Evolutionary conservation across 805 yeast species (phyloP), one percentile per base, ranked within the genome.

Genomic region (Zygoascus ofunaensis): DNA sequence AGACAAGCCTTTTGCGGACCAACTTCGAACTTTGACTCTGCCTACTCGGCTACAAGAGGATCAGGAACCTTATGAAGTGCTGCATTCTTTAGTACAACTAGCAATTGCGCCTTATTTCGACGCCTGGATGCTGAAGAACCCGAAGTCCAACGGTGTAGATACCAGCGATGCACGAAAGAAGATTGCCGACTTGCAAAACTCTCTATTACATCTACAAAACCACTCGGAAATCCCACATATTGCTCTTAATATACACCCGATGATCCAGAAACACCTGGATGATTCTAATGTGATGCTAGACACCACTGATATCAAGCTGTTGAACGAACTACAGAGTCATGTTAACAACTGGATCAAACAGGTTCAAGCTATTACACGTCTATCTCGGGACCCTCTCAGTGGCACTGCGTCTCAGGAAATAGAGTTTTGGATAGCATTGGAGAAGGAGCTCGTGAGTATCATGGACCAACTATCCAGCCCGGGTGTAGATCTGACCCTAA

Each of bases 21-120:
- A 66, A 42, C 44, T 69, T 15, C 69, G 66, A 44, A 50, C 67
- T 8, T 50, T 69, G 15, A 59, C 61, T 26, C 58, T 68, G 4
- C 72, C 48, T 3, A 12, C 42, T 24, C n/a, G 19, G 7, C 14
- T 33, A 4, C 5, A 17, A 21, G 34, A 24, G 4, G 37, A 39
- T 15, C 36, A 20, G 14, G 34, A 51, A 28, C 53, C 70, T 1
- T 72, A 72, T 46, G 82, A 80, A 39, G 67, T 70, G 22, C 55
- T 87, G n/a, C 69, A 78, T 51, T 65, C 77, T 0, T 61, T 89
- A 22, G 60, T 87, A 19, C 73, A 72, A 43, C 63, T 74, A 33
- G 94, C 87, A 1, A 66, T 87, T 19, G 69, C 77, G 0, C 85
- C 92, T 0, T 77, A 79, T 50, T 81, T 87, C 55, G 85, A 83